Evolutionary conservation across 345 rosid genomes (phyloP), one percentile per base, ranked within the genome.

Genomic region (Aquilaria malaccensis): DNA sequence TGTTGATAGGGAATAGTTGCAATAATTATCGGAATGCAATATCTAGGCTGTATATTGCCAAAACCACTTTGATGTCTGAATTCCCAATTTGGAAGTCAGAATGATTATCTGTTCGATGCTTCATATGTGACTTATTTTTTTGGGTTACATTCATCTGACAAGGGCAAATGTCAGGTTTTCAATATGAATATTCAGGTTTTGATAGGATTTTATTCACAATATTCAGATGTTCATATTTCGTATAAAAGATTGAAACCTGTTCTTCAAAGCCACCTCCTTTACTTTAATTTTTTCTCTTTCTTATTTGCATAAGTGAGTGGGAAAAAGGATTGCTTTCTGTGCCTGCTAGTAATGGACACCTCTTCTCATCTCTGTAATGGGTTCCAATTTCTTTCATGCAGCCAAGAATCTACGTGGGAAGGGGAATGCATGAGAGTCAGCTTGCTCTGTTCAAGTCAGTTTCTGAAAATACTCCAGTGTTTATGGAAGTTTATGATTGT

Each of bases 361-460:
- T 50, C 60, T 13, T 61, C 65, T 62, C 47, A 68, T 71, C 58
- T 56, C 33, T 59, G 78, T 50, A 64, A 58, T 58, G 62, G 52
- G 41, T 7, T 57, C 33, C 13, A 63, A 71, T 61, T 70, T 31
- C 53, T 70, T 66, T 11, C 63, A 61, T 74, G 76, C 92, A 93
- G 97, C 98, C 97, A 62, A 83, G 98, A 77, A 80, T 89, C 63
- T 93, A 89, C 62, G 71, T 93, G 54, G 98, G 98, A 48, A 84
- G 98, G 74, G 98, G 98, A 67, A 89, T 93, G 98, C 98, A 93
- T 76, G 98, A 93, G 77, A 93, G 98, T 64, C 98, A 89, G 69
- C 80, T 87, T 77, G 60, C 94, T 60, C 90, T 93, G 54, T 61
- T 93, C 53, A 93, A 93, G 98, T 93, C 73, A 80, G 97, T 85